These are phyloP conservation scores for Cenchrus purpureus DNA, from an alignment of 176 grass and related monocot species.

Conservation along the genomic window DNA sequence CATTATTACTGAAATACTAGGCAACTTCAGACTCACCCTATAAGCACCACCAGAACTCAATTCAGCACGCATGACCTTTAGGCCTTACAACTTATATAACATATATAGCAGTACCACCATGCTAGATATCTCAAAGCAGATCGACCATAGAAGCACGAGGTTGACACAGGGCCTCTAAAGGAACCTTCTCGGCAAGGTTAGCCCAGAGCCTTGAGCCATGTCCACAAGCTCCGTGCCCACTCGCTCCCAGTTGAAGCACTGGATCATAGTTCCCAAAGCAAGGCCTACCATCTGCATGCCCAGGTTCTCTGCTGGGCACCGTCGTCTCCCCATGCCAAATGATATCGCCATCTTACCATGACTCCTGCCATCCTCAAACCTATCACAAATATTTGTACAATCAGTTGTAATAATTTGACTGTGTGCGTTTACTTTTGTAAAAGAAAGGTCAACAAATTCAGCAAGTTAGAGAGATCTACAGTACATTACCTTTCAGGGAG, in stretches of 20 bases:
- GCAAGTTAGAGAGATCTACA: too few species aligned
- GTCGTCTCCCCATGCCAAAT: conserved; percentile 24
- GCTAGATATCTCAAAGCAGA: background rate
- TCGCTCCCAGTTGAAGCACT: conserved; percentile 13
- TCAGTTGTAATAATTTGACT: too few species aligned
- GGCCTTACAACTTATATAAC: too few species aligned
- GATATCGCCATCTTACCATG: background rate
- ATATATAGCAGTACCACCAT: background rate
- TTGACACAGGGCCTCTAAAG: background rate
- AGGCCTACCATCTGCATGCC: conserved; percentile 19
- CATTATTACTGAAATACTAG: too few species aligned
- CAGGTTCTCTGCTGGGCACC: conserved; percentile 25
- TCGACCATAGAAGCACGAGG: background rate
- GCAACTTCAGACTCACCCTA: too few species aligned
- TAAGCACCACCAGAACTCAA: too few species aligned
- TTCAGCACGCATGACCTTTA: too few species aligned
- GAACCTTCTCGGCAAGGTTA: conserved; percentile 7
- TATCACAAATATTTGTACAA: background rate
- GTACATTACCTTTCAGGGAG: conserved; percentile 1
- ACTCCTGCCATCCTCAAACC: background rate
- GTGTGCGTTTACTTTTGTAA: too few species aligned
- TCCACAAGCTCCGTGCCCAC: background rate
- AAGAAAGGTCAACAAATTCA: too few species aligned
- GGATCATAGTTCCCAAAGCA: conserved; percentile 18
- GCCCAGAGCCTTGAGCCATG: conserved; percentile 12